phyloP scores from a whole-genome alignment of 139 green algal species.

The Yamagishiella unicocca region DNA sequence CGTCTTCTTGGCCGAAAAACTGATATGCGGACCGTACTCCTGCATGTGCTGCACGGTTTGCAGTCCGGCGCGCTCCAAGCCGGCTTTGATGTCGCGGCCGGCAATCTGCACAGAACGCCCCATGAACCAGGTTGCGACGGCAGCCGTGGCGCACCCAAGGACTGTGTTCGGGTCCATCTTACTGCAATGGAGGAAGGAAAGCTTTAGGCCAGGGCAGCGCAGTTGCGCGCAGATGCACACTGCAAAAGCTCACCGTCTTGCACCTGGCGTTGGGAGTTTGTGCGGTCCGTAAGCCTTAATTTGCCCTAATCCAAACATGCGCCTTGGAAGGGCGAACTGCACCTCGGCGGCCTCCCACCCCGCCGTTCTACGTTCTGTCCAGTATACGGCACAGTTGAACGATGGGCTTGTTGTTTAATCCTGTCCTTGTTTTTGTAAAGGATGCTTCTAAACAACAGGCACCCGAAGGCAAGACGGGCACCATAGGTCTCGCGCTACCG shows the following conservation, averaged over 20 bases:
- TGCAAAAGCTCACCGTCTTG: not conserved
- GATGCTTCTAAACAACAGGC: too few relatives aligned
- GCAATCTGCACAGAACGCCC: not conserved
- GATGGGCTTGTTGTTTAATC: too few relatives aligned
- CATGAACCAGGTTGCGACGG: not conserved
- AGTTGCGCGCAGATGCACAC: not conserved
- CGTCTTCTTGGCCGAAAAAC: not conserved
- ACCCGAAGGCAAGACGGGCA: too few relatives aligned
- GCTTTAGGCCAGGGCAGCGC: not conserved
- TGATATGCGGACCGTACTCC: not conserved
- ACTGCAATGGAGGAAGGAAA: constrained; percentile 3
- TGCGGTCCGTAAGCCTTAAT: too few relatives aligned
- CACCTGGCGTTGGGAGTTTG: not conserved
- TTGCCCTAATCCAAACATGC: too few relatives aligned
- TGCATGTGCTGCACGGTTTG: not conserved
- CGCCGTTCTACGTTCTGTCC: too few relatives aligned
- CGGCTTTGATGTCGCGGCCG: constrained; percentile 9
- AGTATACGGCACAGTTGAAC: too few relatives aligned
- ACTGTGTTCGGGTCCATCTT: constrained; percentile 13
- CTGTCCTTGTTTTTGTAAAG: too few relatives aligned
- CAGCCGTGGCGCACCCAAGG: not conserved
- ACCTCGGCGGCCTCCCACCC: too few relatives aligned
- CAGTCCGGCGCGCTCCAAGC: constrained; percentile 5
- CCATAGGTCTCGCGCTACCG: too few relatives aligned
- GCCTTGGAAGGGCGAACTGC: too few relatives aligned